Evolutionary conservation across 306 rosid species (phyloP).

Genomic region (Trifolium fragiferum): DNA sequence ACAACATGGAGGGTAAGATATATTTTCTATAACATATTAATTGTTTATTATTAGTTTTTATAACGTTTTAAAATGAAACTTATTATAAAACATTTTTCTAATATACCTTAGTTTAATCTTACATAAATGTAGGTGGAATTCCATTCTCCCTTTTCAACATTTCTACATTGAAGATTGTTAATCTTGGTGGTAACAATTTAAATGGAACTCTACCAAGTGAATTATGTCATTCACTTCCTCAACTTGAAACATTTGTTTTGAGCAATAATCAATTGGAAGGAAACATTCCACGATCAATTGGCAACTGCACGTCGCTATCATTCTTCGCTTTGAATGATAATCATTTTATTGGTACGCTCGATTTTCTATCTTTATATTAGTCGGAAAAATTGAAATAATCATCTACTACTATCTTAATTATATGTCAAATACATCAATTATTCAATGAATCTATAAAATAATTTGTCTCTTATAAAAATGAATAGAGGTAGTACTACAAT

Average conservation of each 20-base stretch:
- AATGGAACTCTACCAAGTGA: slow-evolving; percentile 10
- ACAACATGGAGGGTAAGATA: slow-evolving; percentile 32
- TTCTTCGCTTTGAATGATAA: fast-evolving
- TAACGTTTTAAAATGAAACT: too few relatives aligned
- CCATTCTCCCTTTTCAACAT: slow-evolving; percentile 35
- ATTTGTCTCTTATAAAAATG: too few relatives aligned
- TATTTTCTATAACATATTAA: neutral
- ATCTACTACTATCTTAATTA: too few relatives aligned
- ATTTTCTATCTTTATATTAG: neutral
- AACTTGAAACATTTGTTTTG: neutral
- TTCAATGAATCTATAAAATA: too few relatives aligned
- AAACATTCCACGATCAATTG: slow-evolving; percentile 32
- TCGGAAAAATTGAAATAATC: too few relatives aligned
- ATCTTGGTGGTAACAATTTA: neutral
- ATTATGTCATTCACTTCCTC: slow-evolving; percentile 6
- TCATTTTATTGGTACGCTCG: slow-evolving; percentile 18
- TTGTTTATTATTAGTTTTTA: neutral
- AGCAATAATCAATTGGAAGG: neutral
- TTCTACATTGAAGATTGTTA: neutral
- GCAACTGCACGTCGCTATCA: slow-evolving; percentile 20
- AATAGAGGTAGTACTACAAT: too few relatives aligned
- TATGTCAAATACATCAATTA: too few relatives aligned
- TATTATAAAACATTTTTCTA: too few relatives aligned
- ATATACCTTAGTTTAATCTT: too few relatives aligned
- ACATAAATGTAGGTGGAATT: slow-evolving; percentile 20